Evolutionary conservation across 2,329 filamentous ascomycete species (phyloP).

Genomic region (Talaromyces pinophilus): DNA sequence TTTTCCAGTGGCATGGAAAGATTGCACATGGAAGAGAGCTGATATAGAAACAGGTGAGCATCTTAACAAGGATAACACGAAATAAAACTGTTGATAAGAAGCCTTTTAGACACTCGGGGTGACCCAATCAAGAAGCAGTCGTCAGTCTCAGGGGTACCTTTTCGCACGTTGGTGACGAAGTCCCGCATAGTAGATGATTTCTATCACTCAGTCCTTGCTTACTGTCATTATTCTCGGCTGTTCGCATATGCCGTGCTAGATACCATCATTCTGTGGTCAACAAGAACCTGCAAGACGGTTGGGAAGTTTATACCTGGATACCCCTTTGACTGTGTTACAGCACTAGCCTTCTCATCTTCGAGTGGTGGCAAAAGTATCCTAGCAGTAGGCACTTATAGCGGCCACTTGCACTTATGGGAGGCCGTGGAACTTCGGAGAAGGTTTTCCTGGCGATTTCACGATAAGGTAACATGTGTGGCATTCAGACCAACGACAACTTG

Average conservation of each 20-base stretch:
- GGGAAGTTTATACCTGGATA: slow-evolving; percentile 53
- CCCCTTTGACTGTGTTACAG: slow-evolving; percentile 66
- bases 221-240: slow-evolving; percentile 71
- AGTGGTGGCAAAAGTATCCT: slow-evolving; percentile 76
- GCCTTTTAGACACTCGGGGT: neutral
- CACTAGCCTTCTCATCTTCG: slow-evolving; percentile 83
- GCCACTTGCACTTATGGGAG: slow-evolving; percentile 75
- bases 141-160: slow-evolving; percentile 51
- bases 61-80: neutral
- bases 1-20: slow-evolving; percentile 42
- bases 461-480: slow-evolving; percentile 74
- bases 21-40: slow-evolving; percentile 41
- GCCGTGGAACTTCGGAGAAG: slow-evolving; percentile 65
- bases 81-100: neutral
- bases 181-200: slow-evolving; percentile 89
- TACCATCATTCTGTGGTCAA: slow-evolving; percentile 86
- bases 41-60: slow-evolving; percentile 38
- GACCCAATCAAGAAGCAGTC: neutral
- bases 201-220: slow-evolving; percentile 89
- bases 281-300: slow-evolving; percentile 65
- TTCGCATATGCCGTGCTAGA: slow-evolving; percentile 81
- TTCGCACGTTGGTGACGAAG: slow-evolving; percentile 76
- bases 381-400: slow-evolving; percentile 78
- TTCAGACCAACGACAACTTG: slow-evolving; percentile 69
- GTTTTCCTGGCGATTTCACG: slow-evolving; percentile 71